Conservation (phyloP, 371 early-diverging fungal genomes). For the Coemansia sp. region DNA sequence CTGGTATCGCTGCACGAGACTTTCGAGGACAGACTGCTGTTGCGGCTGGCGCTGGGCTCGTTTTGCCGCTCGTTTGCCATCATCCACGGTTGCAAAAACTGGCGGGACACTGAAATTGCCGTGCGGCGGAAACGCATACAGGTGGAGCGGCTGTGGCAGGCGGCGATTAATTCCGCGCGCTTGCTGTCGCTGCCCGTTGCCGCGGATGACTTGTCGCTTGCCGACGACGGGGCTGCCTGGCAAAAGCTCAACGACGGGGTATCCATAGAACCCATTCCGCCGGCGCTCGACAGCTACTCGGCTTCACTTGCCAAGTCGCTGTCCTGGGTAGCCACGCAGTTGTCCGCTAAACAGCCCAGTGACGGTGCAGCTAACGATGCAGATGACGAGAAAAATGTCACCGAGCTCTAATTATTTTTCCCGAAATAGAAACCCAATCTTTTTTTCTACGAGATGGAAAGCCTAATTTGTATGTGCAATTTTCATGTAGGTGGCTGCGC, state of each 20-base stretch:
- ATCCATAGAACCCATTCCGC: not conserved
- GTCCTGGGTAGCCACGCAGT: slow-evolving; percentile 20
- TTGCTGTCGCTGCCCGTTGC: not conserved
- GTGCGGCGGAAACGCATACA: slow-evolving; percentile 25
- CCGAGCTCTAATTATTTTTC: slow-evolving; percentile 20
- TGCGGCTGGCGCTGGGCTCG: slow-evolving; percentile 30
- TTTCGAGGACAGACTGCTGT: not conserved
- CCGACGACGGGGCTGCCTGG: not conserved
- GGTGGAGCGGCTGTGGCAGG: slow-evolving; percentile 6
- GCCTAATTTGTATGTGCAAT: too few species aligned
- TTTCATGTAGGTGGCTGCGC: too few species aligned
- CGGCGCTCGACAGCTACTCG: not conserved
- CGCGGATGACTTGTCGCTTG: not conserved
- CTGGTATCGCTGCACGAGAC: not conserved
- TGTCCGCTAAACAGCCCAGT: not conserved
- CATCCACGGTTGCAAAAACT: slow-evolving; percentile 32
- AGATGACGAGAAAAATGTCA: slow-evolving; percentile 12
- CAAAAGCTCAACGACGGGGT: not conserved
- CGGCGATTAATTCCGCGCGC: not conserved
- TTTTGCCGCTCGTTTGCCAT: slow-evolving; percentile 27
- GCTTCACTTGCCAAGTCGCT: not conserved
- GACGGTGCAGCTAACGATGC: not conserved
- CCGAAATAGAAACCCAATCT: too few species aligned
- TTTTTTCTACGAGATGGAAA: too few species aligned
- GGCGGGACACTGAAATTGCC: slow-evolving; percentile 25